Conservation (phyloP, 2,329 filamentous ascomycete species). For the Exophiala aquamarina region DNA sequence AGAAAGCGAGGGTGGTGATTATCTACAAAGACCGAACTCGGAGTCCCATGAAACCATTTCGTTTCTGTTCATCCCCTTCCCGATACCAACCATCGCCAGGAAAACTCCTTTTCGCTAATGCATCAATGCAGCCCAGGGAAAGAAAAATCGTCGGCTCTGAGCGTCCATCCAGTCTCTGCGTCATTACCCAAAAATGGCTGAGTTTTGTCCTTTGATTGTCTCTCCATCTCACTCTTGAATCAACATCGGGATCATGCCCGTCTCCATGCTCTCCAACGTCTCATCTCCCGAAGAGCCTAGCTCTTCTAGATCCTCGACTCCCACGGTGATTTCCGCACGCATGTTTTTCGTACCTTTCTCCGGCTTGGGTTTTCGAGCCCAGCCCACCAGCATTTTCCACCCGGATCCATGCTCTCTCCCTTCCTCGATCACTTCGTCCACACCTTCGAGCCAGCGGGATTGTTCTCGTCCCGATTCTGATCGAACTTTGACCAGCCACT, state of each 20-base stretch:
- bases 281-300: constrained; percentile 13
- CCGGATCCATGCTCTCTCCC: constrained; percentile 57
- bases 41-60: too few species aligned
- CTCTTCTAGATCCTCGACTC: constrained; percentile 18
- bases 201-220: too few species aligned
- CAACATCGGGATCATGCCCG: constrained; percentile 22
- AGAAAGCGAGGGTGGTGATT: too few species aligned
- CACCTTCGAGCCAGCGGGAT: constrained; percentile 50
- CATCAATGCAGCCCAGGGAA: too few species aligned
- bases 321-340: constrained; percentile 21
- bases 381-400: constrained; percentile 62
- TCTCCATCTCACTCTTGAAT: constrained; percentile 16
- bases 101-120: too few species aligned
- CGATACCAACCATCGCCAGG: too few species aligned
- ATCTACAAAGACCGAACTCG: too few species aligned
- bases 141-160: too few species aligned
- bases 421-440: constrained; percentile 60
- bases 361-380: constrained; percentile 53
- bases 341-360: constrained; percentile 6
- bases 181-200: too few species aligned
- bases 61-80: too few species aligned
- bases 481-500: constrained; percentile 87
- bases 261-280: constrained; percentile 11
- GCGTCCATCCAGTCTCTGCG: too few species aligned
- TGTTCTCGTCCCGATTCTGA: constrained; percentile 70